Base-by-base conservation (phyloP, 2,329 filamentous ascomycete species). In the Exophiala dermatitidis region DNA sequence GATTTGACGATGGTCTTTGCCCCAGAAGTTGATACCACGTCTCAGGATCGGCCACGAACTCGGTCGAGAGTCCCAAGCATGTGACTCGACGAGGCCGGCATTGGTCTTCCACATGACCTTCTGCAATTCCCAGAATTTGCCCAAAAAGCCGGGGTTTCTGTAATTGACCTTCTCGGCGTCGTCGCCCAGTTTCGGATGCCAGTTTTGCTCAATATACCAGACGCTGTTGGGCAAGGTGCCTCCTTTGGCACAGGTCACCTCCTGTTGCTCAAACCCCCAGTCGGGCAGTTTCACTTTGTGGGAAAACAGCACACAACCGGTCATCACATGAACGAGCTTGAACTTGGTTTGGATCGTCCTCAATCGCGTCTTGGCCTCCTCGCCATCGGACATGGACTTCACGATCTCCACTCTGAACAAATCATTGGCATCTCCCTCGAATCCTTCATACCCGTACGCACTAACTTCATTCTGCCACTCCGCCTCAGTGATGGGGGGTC, bases 101-200 rank as follows among this genome's bases (percentile, higher is more conserved):
- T 98, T 98, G 34, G 93, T 98, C 65, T 81, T 90, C 93, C 93
- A 98, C 93, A 98, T 98, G 60, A 98, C 93, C 71, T 87, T 85
- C 68, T 98, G 90, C 42, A 98, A 79, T 73, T 98, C 93, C 82
- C 86, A 90, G 76, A 98, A 98, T 71, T 98, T 98, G 66, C 88
- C 89, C 58, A 98, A 84, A 81, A 98, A 98, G 30, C 91, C 90
- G 9, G 91, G 93, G 64, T 90, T 85, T 65, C 82, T 83, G 73
- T 98, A 98, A 74, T 97, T 98, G 72, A 95, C 91, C 74, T 88
- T 95, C 69, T 97, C 93, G 9, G 88, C 84, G 59, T 85, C 78
- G 1, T 78, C 77, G 26, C 82, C 81, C 49, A 96, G 80, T 65
- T 81, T 75, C 7, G 90, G 87, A 66, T 97, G 93, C 57, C 84